Evolutionary conservation across 176 grass and related monocot species (phyloP).

Genomic region (Aechmea fasciata): DNA sequence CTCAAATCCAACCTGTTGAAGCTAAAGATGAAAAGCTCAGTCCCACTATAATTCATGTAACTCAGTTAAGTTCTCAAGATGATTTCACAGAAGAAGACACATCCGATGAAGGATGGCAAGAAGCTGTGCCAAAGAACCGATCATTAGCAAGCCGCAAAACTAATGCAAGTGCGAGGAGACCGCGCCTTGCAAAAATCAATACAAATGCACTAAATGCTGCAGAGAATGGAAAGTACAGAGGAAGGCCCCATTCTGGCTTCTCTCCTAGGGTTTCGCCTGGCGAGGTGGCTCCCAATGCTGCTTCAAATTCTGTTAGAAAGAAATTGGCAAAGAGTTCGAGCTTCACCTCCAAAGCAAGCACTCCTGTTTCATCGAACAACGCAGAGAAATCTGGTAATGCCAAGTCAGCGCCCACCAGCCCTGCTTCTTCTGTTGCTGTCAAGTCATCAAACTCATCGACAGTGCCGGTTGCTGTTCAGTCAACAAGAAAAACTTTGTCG

Average conservation of each 20-base stretch:
- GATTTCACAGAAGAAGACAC: conserved; percentile 49
- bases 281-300: conserved; percentile 23
- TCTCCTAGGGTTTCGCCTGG: conserved; percentile 49
- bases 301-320: conserved; percentile 58
- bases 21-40: conserved; percentile 46
- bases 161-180: conserved; percentile 51
- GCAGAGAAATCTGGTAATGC: conserved; percentile 48
- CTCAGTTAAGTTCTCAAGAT: conserved; percentile 22
- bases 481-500: conserved; percentile 79
- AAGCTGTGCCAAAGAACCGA: conserved; percentile 73
- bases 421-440: conserved; percentile 24
- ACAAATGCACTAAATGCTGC: conserved; percentile 49
- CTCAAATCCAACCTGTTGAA: conserved; percentile 36
- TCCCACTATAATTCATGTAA: conserved; percentile 29
- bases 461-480: conserved; percentile 30
- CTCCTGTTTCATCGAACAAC: conserved; percentile 29
- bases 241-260: conserved; percentile 37
- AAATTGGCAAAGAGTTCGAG: conserved; percentile 70
- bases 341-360: conserved; percentile 52
- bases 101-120: conserved; percentile 92
- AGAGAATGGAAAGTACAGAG: conserved; percentile 68
- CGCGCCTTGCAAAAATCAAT: conserved; percentile 68
- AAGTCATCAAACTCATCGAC: conserved; percentile 42
- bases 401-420: conserved; percentile 38
- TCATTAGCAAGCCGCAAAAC: conserved; percentile 45